Conservation (phyloP, 192 early-diverging fungal species). For the Entomortierella beljakovae region DNA sequence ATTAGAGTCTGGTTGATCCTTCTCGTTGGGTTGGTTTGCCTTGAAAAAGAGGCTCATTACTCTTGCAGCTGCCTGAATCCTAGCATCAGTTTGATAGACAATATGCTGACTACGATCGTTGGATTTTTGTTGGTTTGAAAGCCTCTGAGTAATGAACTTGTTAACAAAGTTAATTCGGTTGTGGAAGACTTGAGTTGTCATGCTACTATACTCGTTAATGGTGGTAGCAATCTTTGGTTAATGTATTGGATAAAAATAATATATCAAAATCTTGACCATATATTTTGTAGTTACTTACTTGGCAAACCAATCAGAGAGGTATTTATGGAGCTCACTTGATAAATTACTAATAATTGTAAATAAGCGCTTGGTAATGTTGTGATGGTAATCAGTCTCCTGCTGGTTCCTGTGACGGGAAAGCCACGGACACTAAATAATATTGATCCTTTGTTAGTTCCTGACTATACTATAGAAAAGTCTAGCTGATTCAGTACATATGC, state of each 20-base stretch:
- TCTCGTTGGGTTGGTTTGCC: slow-evolving; percentile 48
- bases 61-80: slow-evolving; percentile 82
- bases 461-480: background rate
- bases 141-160: slow-evolving; percentile 84
- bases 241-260: background rate
- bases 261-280: background rate
- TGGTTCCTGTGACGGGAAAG: slow-evolving; percentile 79
- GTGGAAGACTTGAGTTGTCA: slow-evolving; percentile 70
- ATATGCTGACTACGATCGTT: slow-evolving; percentile 46
- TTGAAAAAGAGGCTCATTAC: slow-evolving; percentile 86
- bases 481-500: background rate
- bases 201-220: slow-evolving; percentile 36
- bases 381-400: slow-evolving; percentile 85
- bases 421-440: slow-evolving; percentile 75
- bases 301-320: slow-evolving; percentile 86
- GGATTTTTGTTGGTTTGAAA: slow-evolving; percentile 73
- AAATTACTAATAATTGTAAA: slow-evolving; percentile 87
- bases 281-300: slow-evolving; percentile 52
- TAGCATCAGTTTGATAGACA: slow-evolving; percentile 88
- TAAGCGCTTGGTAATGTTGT: slow-evolving; percentile 83
- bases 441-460: background rate
- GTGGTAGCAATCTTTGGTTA: background rate
- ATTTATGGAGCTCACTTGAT: slow-evolving; percentile 87
- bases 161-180: slow-evolving; percentile 84
- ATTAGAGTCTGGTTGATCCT: slow-evolving; percentile 15